These are phyloP conservation scores for Uromyces viciae-fabae DNA, from an alignment of 1,284 basidiomycete species.

Conservation along the genomic window DNA sequence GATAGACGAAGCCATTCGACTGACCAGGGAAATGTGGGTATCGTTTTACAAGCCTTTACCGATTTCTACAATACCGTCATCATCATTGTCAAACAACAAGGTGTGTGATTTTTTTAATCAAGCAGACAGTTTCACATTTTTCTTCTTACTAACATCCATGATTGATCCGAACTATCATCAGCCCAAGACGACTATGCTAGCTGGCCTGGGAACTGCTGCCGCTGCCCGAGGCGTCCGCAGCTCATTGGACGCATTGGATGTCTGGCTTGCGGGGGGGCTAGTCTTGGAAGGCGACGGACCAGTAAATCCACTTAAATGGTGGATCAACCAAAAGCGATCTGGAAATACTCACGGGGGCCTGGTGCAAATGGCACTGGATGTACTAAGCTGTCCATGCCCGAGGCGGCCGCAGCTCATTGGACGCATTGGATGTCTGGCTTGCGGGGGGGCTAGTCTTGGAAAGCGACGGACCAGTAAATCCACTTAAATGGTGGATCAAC, in stretches of 20 bases:
- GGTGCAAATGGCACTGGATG: background rate
- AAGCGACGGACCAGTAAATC: background rate
- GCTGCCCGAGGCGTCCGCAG: background rate
- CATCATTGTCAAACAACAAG: no score
- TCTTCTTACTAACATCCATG: no score
- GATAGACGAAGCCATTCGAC: no score
- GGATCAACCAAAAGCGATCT: background rate
- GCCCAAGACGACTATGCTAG: slow-evolving; percentile 2
- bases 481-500: background rate
- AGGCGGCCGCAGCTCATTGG: background rate
- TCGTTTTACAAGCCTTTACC: no score
- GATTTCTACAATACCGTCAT: no score
- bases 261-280: background rate
- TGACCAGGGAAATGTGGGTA: no score
- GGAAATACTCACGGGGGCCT: slow-evolving; percentile 1
- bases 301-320: slow-evolving; percentile 14
- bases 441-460: background rate
- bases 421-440: background rate
- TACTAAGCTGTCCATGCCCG: background rate
- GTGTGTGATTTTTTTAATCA: no score
- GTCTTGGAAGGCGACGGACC: background rate
- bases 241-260: background rate
- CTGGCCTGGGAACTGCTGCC: background rate
- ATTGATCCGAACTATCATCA: no score
- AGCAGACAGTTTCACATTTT: no score